Evolutionary conservation across 2,329 filamentous ascomycete species (phyloP), one percentile per base, ranked within the genome.

Genomic region (Beauveria rudraprayagi): DNA sequence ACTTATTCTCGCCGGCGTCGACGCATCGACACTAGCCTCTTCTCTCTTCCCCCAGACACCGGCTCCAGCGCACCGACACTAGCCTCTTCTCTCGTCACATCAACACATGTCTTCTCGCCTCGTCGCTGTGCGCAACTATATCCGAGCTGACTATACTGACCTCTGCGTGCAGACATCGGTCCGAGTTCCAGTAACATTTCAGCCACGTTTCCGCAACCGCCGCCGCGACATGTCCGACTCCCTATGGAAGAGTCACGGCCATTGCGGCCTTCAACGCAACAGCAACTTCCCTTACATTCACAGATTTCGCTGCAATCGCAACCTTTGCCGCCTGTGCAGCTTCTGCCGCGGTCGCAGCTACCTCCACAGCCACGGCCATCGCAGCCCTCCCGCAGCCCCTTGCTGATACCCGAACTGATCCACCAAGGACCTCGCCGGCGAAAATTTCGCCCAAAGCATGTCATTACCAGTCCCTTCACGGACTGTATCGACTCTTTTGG

Each of bases 401-500:
- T 24, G 5, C 11, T 41, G n/a, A 9, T 28, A 17, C 37, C 44
- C 1, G 55, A 57, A 16, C 17, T 52, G 2, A 10, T 17, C n/a
- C 41, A 22, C 3, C 61, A 65, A 52, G 58, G 62, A 16, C 54
- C 61, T 30, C 62, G 56, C 10, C 63, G 61, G 41, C 60, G 58
- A 40, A 64, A 55, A 40, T 24, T 56, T 48, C 60, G 54, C 5
- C 50, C 60, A 8, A 65, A 55, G 19, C 16, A 50, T 1, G 50
- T 24, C 30, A 61, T 71, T 22, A 52, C 64, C 30, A 75, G 71
- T 56, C 73, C 73, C 2, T 75, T 75, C 60, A 66, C 64, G 34
- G 70, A 73, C 28, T 68, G 65, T 22, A 52, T 70, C 30, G 71
- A 70, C 14, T 68, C 66, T 3, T 69, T 75, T 52, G 66, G 69